These are phyloP conservation scores for Esteya vermicola DNA, from an alignment of 2,329 filamentous ascomycete species.

Conservation along the genomic window DNA sequence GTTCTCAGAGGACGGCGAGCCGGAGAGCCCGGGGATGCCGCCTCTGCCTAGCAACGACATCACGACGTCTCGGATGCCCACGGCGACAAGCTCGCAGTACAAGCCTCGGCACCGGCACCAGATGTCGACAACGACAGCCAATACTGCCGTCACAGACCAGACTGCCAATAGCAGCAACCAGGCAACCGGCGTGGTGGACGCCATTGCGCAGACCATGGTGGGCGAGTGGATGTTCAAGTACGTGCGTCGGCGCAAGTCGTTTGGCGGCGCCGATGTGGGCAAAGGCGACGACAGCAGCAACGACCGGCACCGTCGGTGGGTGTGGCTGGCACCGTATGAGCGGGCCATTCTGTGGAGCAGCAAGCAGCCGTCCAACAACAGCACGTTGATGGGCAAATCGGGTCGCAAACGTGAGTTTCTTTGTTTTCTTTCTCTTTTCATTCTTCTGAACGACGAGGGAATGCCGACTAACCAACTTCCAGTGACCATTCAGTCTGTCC, in stretches of 20 bases:
- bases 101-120: conserved; percentile 38
- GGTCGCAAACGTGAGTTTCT: conserved; percentile 85
- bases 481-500: conserved; percentile 91
- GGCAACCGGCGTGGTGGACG: conserved; percentile 75
- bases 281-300: conserved; percentile 57
- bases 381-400: conserved; percentile 81
- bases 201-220: conserved; percentile 96
- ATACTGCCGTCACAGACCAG: conserved; percentile 33
- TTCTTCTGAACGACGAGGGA: background rate
- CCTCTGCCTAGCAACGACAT: conserved; percentile 62
- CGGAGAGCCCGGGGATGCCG: conserved; percentile 57
- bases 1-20: conserved; percentile 50
- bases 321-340: conserved; percentile 96
- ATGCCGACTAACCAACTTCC: conserved; percentile 12
- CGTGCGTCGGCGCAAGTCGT: conserved; percentile 75
- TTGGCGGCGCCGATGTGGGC: conserved; percentile 59
- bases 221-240: conserved; percentile 97
- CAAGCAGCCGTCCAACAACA: conserved; percentile 84
- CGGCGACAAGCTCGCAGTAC: conserved; percentile 26
- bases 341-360: conserved; percentile 94
- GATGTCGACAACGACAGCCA: conserved; percentile 45
- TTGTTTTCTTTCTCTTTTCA: too few species aligned
- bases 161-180: conserved; percentile 43
- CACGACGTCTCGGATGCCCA: conserved; percentile 37
- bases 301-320: conserved; percentile 89